phyloP scores from a whole-genome alignment of 2,329 filamentous ascomycete genomes.

The Ophiocordyceps unilateralis region DNA sequence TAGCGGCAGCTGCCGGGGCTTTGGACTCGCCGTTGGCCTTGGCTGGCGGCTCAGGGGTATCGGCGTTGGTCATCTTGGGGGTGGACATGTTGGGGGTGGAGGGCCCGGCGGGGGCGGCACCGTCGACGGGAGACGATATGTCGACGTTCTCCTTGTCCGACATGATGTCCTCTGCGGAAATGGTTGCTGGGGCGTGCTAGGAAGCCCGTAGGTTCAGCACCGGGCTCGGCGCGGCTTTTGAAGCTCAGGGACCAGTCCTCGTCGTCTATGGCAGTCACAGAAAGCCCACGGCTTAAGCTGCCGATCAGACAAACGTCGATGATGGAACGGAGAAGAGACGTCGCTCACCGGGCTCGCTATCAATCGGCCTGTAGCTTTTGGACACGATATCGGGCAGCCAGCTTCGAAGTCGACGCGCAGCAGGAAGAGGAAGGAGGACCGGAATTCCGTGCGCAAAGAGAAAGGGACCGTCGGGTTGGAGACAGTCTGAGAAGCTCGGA shows the following conservation, averaged over 20 bases:
- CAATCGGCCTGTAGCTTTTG: background rate
- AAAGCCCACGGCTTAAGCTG: background rate
- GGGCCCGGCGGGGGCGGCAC: conserved; percentile 10
- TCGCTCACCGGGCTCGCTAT: background rate
- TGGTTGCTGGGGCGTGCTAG: background rate
- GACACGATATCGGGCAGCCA: background rate
- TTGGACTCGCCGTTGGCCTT: conserved; percentile 15
- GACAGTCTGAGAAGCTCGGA: background rate
- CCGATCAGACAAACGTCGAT: background rate
- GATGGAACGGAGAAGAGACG: background rate
- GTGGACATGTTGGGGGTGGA: conserved; percentile 8
- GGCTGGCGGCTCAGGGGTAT: conserved; percentile 15
- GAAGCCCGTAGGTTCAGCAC: background rate
- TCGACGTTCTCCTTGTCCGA: conserved; percentile 30
- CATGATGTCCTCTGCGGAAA: conserved; percentile 15
- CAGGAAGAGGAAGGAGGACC: background rate
- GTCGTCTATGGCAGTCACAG: too few relatives aligned
- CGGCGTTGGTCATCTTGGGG: conserved; percentile 11
- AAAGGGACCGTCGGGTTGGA: background rate
- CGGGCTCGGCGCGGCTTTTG: background rate
- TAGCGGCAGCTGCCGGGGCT: conserved; percentile 12
- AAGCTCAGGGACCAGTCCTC: too few relatives aligned
- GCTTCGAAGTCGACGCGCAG: background rate
- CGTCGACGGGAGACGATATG: conserved; percentile 25
- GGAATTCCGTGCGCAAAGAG: background rate